Conservation (phyloP, 2,329 filamentous ascomycete genomes). For the Ploettnerulaceae sp. region DNA sequence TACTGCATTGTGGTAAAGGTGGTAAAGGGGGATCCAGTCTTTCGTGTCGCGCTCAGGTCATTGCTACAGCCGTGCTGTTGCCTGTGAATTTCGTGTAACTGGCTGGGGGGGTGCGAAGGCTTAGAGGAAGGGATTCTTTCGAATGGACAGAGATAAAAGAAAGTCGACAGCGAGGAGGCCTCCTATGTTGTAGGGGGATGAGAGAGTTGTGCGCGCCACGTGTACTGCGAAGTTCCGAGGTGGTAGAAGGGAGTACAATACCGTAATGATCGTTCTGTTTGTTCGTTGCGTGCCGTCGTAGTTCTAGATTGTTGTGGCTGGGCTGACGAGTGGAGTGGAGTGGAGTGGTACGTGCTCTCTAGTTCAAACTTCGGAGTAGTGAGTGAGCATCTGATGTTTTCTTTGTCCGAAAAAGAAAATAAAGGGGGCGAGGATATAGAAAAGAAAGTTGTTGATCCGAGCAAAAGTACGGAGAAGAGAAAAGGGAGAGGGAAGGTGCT, state of each 20-base stretch:
- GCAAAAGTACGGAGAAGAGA: no score
- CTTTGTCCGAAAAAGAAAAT: background rate
- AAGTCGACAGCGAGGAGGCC: background rate
- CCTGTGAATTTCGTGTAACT: conserved; percentile 19
- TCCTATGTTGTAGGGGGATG: background rate
- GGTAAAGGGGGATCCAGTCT: conserved; percentile 5
- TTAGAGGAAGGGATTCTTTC: background rate
- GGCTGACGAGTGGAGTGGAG: background rate
- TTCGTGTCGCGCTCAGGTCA: conserved; percentile 28
- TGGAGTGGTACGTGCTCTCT: background rate
- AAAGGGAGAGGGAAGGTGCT: no score
- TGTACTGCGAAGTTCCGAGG: background rate
- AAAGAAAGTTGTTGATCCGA: no score
- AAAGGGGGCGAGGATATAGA: background rate
- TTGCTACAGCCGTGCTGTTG: conserved; percentile 27
- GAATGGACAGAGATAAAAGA: background rate
- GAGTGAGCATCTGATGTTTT: background rate
- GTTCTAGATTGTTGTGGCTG: background rate
- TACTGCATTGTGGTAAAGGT: conserved; percentile 34
- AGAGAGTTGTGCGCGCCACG: conserved; percentile 1
- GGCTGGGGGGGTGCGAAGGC: background rate
- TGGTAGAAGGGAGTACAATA: conserved; percentile 1
- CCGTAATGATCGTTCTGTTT: background rate
- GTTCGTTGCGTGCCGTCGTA: background rate
- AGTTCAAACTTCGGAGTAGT: no score